These are phyloP conservation scores for Dissophora ornata DNA, from an alignment of 192 early-diverging fungal species.

Conservation along the genomic window DNA sequence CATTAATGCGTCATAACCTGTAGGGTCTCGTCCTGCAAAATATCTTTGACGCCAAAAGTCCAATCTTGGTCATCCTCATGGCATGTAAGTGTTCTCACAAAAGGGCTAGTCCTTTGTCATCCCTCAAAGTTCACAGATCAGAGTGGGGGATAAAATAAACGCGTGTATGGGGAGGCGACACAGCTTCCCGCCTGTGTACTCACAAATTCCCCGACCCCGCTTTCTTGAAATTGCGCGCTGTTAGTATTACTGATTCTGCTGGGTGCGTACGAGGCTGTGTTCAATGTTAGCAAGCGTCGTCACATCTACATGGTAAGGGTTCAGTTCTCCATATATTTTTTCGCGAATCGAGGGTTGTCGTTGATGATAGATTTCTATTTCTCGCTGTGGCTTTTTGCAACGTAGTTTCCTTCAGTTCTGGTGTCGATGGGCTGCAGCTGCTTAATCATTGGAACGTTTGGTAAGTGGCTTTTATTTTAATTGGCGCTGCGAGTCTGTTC, in stretches of 20 bases:
- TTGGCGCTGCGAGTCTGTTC: neutral
- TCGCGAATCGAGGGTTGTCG: too few relatives aligned
- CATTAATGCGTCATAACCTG: neutral
- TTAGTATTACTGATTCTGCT: constrained; percentile 69
- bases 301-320: constrained; percentile 77
- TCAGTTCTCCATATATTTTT: too few relatives aligned
- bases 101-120: too few relatives aligned
- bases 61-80: constrained; percentile 69
- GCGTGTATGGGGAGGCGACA: too few relatives aligned
- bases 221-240: neutral
- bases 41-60: constrained; percentile 72
- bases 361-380: too few relatives aligned
- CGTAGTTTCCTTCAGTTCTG: constrained; percentile 64
- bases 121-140: too few relatives aligned
- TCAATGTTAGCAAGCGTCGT: constrained; percentile 74
- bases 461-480: constrained; percentile 24
- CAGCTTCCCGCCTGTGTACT: too few relatives aligned
- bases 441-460: constrained; percentile 63
- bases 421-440: constrained; percentile 63
- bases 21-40: constrained; percentile 75
- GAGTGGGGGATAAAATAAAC: too few relatives aligned
- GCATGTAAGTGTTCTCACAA: constrained; percentile 63
- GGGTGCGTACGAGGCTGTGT: constrained; percentile 75
- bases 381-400: neutral
- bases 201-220: neutral